Evolutionary conservation across 73 alveolate genomes (phyloP).

Genomic region (Paramecium caudatum): DNA sequence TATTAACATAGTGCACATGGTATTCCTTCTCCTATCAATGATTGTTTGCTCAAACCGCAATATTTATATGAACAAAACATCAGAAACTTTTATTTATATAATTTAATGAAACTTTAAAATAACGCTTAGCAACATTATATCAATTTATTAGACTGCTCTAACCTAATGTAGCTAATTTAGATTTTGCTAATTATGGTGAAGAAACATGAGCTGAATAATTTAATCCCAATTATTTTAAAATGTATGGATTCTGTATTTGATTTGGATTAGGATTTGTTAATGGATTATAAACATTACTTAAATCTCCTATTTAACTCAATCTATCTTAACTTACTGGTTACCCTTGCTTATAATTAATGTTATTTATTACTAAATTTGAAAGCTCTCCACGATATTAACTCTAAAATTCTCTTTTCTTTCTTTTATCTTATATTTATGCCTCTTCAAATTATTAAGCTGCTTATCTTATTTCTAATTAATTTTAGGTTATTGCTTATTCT

Average conservation of each 20-base stretch:
- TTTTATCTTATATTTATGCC: neutral
- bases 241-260: conserved; percentile 40
- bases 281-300: conserved; percentile 21
- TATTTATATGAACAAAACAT: conserved; percentile 44
- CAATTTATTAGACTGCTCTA: conserved; percentile 35
- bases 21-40: neutral
- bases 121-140: conserved; percentile 32
- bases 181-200: conserved; percentile 8
- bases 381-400: neutral
- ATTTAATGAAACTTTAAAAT: conserved; percentile 37
- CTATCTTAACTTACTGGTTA: neutral
- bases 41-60: neutral
- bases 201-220: neutral
- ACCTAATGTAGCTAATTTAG: conserved; percentile 52
- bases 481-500: neutral
- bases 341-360: neutral
- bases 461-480: conserved; percentile 3
- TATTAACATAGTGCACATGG: neutral
- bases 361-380: neutral
- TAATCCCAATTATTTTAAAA: conserved; percentile 19
- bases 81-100: neutral
- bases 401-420: conserved; percentile 23
- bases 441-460: conserved; percentile 6
- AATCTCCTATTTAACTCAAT: neutral
- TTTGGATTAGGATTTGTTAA: conserved; percentile 57